Evolutionary conservation across 306 rosid genomes (phyloP).

Genomic region (Arachis hypogaea): DNA sequence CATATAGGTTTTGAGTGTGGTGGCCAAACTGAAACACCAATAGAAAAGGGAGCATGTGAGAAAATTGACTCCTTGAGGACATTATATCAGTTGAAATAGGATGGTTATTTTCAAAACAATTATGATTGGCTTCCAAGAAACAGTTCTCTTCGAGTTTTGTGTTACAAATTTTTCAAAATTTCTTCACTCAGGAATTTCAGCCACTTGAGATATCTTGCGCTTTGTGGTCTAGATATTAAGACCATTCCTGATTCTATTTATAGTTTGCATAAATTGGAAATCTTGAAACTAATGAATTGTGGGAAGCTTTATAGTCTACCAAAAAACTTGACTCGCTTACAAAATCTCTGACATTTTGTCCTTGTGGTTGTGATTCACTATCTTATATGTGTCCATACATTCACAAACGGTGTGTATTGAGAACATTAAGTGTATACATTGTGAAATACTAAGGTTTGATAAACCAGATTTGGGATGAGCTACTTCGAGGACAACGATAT

Average conservation of each 20-base stretch:
- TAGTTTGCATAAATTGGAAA: not conserved
- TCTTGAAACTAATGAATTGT: not conserved
- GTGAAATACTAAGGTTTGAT: no score
- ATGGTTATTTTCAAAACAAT: rapidly evolving
- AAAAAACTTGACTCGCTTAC: not conserved
- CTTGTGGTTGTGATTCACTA: not conserved
- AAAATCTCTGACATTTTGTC: slow-evolving; percentile 30
- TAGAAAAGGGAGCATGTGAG: not conserved
- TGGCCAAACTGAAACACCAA: not conserved
- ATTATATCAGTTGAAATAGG: not conserved
- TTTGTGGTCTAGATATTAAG: not conserved
- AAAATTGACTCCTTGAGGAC: slow-evolving; percentile 6
- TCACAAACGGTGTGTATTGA: not conserved
- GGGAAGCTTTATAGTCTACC: not conserved
- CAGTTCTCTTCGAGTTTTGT: not conserved
- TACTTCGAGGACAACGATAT: no score
- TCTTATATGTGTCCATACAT: not conserved
- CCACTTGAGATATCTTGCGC: slow-evolving; percentile 31
- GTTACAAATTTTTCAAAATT: rapidly evolving
- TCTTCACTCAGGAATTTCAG: not conserved
- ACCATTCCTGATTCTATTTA: not conserved
- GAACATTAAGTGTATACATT: not conserved
- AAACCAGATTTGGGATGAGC: no score
- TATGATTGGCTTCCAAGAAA: not conserved
- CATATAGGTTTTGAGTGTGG: not conserved